Base-by-base conservation (phyloP, 495 filamentous ascomycete species). In the Barbatosphaeria neglecta region DNA sequence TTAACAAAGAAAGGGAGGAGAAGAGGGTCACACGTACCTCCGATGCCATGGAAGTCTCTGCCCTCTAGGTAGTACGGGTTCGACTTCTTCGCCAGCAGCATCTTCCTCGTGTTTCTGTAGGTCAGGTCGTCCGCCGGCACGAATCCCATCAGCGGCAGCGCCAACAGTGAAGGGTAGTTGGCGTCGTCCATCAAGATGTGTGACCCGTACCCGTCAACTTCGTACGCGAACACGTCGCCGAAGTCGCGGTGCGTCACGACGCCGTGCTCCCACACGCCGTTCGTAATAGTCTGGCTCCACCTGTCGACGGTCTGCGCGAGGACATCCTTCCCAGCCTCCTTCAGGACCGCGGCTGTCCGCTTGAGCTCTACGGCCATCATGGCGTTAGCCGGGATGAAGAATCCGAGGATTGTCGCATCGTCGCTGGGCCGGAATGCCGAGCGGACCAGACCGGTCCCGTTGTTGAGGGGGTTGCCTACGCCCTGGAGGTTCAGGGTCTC, bases 401-500 rank as follows among this genome's bases (percentile, higher is more conserved):
- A 97, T 24, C 90, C 89, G 8, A 97, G 68, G 44, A 90, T 95
- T 1, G 89, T 90, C n/a, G 92, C 89, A 59, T 99, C 92, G 53
- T 99, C 92, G 54, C 86, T 92, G n/a, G 92, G 92, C 2, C 92
- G 77, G 69, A 97, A 99, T 2, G 92, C 89, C 45, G 86, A 93
- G 43, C 92, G 81, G 44, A 96, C 77, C 13, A 99, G 74, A 0
- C 86, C 86, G 0, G 92, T 95, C 17, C 77, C 84, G 51, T 75
- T 75, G 55, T 85, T 89, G 6, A 99, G 73, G 0, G 92, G 93
- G 58, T 99, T 99, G 27, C 93, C 93, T 46, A 86, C 68, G 17
- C 93, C 93, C 1, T 59, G 64, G 3, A 99, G 76, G 50, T 73
- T 86, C 19, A 99, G 74, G 0, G 92, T 97, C 62, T 99, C 93